phyloP scores from a whole-genome alignment of 352 stramenopile species.

The Globisporangium recalcitrans region DNA sequence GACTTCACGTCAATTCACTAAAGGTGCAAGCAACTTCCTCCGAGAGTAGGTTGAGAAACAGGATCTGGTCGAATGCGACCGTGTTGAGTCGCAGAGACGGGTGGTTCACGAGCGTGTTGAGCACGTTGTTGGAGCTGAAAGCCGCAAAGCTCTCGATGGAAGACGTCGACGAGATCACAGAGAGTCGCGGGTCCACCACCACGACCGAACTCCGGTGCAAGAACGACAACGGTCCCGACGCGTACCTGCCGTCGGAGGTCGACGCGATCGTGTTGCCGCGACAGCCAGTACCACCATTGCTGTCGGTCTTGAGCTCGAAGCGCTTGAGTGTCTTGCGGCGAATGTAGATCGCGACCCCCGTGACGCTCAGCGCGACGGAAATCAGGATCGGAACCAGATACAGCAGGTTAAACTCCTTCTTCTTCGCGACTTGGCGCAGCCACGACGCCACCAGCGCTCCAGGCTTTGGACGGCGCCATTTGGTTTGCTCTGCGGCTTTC shows the following conservation, averaged over 20 bases:
- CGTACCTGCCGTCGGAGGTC: slow-evolving; percentile 6
- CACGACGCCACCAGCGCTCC: slow-evolving; percentile 31
- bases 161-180: slow-evolving; percentile 12
- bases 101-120: slow-evolving; percentile 23
- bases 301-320: slow-evolving; percentile 3
- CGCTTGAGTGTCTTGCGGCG: slow-evolving; percentile 22
- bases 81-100: slow-evolving; percentile 19
- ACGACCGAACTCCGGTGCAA: slow-evolving; percentile 1
- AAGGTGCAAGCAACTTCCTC: no score
- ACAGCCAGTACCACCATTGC: background rate
- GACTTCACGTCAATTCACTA: no score
- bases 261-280: background rate
- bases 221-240: background rate
- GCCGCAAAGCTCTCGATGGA: slow-evolving; percentile 21
- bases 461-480: slow-evolving; percentile 26
- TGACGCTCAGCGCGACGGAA: slow-evolving; percentile 16
- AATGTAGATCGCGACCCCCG: slow-evolving; percentile 18
- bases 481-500: background rate
- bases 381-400: slow-evolving; percentile 30
- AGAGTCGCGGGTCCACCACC: slow-evolving; percentile 4
- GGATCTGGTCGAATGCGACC: slow-evolving; percentile 32
- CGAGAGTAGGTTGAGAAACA: slow-evolving; percentile 28
- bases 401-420: slow-evolving; percentile 19
- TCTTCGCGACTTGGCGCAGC: slow-evolving; percentile 22
- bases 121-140: slow-evolving; percentile 14